Conservation (phyloP, 345 rosid species). For the Turritis glabra region DNA sequence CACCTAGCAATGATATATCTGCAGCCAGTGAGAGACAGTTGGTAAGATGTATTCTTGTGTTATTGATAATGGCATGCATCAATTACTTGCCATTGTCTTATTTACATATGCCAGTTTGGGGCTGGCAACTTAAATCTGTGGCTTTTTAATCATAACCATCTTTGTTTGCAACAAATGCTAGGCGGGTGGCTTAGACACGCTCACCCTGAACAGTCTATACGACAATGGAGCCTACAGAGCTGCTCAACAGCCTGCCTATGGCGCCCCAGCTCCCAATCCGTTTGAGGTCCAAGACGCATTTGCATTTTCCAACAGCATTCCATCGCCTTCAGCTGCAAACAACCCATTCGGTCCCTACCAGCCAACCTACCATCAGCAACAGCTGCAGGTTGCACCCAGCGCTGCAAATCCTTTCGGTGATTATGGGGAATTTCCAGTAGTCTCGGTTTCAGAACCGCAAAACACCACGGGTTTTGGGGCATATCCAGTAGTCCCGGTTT, state of each 20-base stretch:
- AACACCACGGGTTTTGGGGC: neutral
- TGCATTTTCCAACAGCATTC: slow-evolving; percentile 45
- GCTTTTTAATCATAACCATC: neutral
- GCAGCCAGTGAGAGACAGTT: slow-evolving; percentile 67
- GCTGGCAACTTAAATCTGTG: neutral
- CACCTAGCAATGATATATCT: slow-evolving; percentile 67
- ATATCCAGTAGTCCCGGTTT: neutral
- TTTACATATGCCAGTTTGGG: neutral
- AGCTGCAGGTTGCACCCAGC: slow-evolving; percentile 47
- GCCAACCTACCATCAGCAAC: slow-evolving; percentile 48
- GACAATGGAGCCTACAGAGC: slow-evolving; percentile 69
- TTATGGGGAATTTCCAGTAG: slow-evolving; percentile 2
- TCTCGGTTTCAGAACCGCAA: neutral
- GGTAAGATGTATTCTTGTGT: slow-evolving; percentile 48
- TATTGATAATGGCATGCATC: slow-evolving; percentile 16
- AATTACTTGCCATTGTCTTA: neutral
- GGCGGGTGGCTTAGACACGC: slow-evolving; percentile 90
- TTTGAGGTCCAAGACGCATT: slow-evolving; percentile 81
- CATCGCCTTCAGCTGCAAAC: slow-evolving; percentile 44
- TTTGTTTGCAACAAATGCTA: slow-evolving; percentile 26
- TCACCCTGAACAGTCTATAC: slow-evolving; percentile 71
- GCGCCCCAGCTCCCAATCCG: slow-evolving; percentile 70
- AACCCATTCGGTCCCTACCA: slow-evolving; percentile 79
- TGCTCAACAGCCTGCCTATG: slow-evolving; percentile 60
- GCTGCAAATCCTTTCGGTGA: slow-evolving; percentile 85